Evolutionary conservation across 805 yeast genomes (phyloP).

Genomic region (Saturnispora galanensis): DNA sequence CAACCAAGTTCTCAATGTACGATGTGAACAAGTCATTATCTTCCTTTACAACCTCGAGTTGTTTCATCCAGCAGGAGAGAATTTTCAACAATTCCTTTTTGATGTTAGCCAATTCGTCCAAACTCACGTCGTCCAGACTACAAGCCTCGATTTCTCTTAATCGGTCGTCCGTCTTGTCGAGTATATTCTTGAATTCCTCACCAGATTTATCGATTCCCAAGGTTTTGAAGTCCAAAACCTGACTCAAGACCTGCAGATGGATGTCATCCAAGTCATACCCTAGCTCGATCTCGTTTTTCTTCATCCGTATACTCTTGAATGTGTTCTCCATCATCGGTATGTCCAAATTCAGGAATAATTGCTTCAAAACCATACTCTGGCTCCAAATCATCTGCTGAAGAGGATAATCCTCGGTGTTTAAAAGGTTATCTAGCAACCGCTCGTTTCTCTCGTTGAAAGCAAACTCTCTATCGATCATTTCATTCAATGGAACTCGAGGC

Average conservation of each 20-base stretch:
- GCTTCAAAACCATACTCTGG: constrained; percentile 53
- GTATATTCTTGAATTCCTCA: constrained; percentile 22
- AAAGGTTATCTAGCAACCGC: constrained; percentile 18
- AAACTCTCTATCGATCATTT: neutral
- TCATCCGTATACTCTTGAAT: constrained; percentile 10
- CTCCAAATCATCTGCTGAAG: constrained; percentile 61
- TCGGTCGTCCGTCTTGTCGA: constrained; percentile 17
- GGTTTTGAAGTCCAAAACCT: constrained; percentile 27
- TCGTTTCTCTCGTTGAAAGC: constrained; percentile 19
- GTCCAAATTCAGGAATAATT: constrained; percentile 53
- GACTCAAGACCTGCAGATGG: constrained; percentile 14
- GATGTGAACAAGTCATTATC: constrained; percentile 75
- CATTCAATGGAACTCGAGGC: neutral
- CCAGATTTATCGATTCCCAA: constrained; percentile 7
- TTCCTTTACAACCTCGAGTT: constrained; percentile 37
- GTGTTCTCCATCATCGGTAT: constrained; percentile 64
- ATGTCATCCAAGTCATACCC: constrained; percentile 1
- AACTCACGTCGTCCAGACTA: neutral
- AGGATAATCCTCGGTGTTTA: constrained; percentile 29
- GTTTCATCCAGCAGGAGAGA: constrained; percentile 39
- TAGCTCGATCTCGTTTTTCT: constrained; percentile 9
- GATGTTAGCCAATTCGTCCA: constrained; percentile 27
- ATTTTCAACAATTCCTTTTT: constrained; percentile 28
- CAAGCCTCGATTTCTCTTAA: constrained; percentile 7
- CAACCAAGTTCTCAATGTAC: constrained; percentile 83